Base-by-base conservation (phyloP, 1,284 basidiomycete genomes). In the Grifola frondosa region DNA sequence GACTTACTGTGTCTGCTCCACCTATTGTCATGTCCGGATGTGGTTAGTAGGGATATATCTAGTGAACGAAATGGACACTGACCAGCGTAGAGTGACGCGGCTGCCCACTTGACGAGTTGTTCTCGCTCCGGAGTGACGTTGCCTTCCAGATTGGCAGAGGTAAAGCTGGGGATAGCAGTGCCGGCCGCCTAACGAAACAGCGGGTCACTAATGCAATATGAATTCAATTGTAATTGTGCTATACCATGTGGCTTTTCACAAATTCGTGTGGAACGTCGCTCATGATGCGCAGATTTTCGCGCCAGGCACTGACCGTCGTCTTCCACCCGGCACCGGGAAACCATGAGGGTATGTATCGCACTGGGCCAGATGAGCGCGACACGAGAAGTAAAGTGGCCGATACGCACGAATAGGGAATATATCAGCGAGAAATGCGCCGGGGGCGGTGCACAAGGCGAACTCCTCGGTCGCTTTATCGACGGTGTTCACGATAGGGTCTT, bases 401-500 rank as follows among this genome's bases (percentile, higher is more conserved):
- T 33, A 56, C 56, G 29, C 35, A 60, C 62, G 50, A 20, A 49
- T 31, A 17, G 63, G 64, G 40, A 66, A 50, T 29, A 60, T 36
- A 40, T 66, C 64, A 4, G 62, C 61, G 11, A 63, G 48, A 40
- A 58, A 65, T 3, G 60, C 57, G 13, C 55, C 57, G 9, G 65
- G 58, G 10, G 51, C 47, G 6, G 57, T 56, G 8, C 53, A 51
- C 5, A 50, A 26, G 7, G 57, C 51, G 32, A 66, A 58, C 32
- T 59, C 47, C 15, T 54, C 52, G 36, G 57, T 56, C 8, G 59
- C 62, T 21, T 46, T 47, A 32, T 66, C 57, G n/a, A 59, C 64
- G 9, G 54, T 47, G 9, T 44, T 32, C 10, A 67, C 54, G 19
- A 62, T 49, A 3, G 51, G 51, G 34, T 66, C 62, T 20, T 57